Base-by-base conservation (phyloP, 208 protist species). In the Acanthamoeba lenticulata region DNA sequence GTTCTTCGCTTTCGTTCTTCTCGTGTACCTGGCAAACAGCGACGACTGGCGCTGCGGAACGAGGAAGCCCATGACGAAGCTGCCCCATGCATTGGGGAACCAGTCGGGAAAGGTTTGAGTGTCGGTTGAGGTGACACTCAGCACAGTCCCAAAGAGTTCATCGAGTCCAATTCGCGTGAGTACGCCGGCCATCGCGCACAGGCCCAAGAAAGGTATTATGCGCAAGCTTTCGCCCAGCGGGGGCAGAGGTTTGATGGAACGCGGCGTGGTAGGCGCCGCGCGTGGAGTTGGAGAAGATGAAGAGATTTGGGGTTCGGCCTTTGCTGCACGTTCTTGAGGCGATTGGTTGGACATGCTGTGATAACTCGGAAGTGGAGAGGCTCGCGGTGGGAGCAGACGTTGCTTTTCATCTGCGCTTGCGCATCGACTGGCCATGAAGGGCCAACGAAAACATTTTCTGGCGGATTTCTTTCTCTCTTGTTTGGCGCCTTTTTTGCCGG, bases 51-150 rank as follows among this genome's bases (percentile, higher is more conserved):
- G 86, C 36, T 52, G 13, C 11, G 62, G 57, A 19, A 45, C 62
- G 21, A 92, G 19, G 62, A 92, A 92, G 29, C 86, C 86, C 86
- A 92, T 92, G 19, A 92, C 86, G 44, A 92, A 92, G 52, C 57
- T 92, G 2, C 86, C 86, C 86, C 86, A 92, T 9, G 55, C 86
- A 27, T 92, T 92, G 86, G 86, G 15, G 42, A 92, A 92, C 86
- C 86, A 92, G 62, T 72, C 55, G 36, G 86, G 86, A 34, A 92
- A 92, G 62, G 86, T 92, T 17, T 34, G 32, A 24, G 38, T 38
- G 32, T 40, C 47, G 62, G 47, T 52, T 40, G 86, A 92, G 24
- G 86, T 92, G n/a, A 52, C 86, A 21, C 15, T 55, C 29, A 92
- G 86, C 17, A 92, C 86, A 19, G 0, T 9, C 1, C 86, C 86